Evolutionary conservation across 805 yeast species (phyloP), one percentile per base, ranked within the genome.

Genomic region (Saccharomycopsis sp.): DNA sequence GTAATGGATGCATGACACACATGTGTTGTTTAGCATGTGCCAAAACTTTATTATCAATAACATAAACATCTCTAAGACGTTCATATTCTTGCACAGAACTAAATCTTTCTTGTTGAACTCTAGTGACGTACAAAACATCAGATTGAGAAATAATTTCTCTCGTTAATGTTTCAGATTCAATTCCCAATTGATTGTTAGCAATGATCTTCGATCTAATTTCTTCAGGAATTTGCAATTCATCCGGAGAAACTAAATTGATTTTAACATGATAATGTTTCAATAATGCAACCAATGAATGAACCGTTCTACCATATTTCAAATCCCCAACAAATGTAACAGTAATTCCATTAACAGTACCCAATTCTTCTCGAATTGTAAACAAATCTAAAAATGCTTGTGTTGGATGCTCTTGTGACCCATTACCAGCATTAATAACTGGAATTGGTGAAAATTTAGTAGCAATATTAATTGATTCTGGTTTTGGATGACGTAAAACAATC

Each of bases 281-380:
- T 64, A 93, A 72, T 63, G 87, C 83, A 63, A 93, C 85, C 64
- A 93, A 75, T 4, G 97, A 90, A 69, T 93, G 99, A 39, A 93
- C 97, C 50, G 99, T 95, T 71, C 99, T 84, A 50, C 99, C 99
- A 62, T 87, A 87, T 65, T 87, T 88, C 74, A 93, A 77, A 63
- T 93, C 99, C 61, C 99, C 99, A 96, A 93, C 88, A 67, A 93
- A 93, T 3, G 99, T 93, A 53, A 93, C 93, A 29, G 96, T 88
- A 60, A 94, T 83, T 63, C 97, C 97, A 64, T 93, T 93, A 44
- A 94, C 97, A 48, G 97, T 87, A 63, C 99, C 99, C 53, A 93
- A 73, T 71, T 93, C 99, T 68, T 93, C 99, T 71, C 99, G 86
- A 58, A 93, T 93, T 43, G 99, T 93, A 76, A 90, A 93, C 66